Evolutionary conservation across 2,329 filamentous ascomycete genomes (phyloP).

Genomic region (Gaeumannomyces sp.): DNA sequence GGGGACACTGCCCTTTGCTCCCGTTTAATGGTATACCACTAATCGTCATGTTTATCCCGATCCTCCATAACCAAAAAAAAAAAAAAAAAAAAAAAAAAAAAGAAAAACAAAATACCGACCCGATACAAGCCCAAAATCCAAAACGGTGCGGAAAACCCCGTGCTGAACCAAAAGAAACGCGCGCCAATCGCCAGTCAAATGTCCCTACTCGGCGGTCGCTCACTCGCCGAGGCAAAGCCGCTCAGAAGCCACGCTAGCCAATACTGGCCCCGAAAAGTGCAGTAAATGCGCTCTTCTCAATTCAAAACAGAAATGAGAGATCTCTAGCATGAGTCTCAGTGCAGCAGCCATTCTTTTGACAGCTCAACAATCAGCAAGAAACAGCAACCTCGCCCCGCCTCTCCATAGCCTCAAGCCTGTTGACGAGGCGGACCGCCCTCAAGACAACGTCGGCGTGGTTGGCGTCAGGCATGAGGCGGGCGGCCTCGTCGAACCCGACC

Average conservation of each 20-base stretch:
- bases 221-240: no score
- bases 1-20: not conserved
- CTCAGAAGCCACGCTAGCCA: no score
- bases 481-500: conserved; percentile 13
- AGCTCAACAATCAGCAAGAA: not conserved
- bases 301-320: not conserved
- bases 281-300: not conserved
- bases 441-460: conserved; percentile 9
- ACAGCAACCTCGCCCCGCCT: conserved; percentile 4
- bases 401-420: conserved; percentile 6
- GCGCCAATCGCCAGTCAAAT: not conserved
- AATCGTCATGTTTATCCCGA: no score
- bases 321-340: not conserved
- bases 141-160: not conserved
- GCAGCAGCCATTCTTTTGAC: no score
- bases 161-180: not conserved
- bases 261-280: not conserved
- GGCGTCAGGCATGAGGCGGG: conserved; percentile 9
- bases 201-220: no score
- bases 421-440: conserved; percentile 4
- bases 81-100: not conserved
- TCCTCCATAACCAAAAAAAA: not conserved
- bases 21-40: not conserved
- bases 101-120: not conserved
- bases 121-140: not conserved